Conservation (phyloP, 2,329 filamentous ascomycete genomes). For the Hypoxylon sp. region DNA sequence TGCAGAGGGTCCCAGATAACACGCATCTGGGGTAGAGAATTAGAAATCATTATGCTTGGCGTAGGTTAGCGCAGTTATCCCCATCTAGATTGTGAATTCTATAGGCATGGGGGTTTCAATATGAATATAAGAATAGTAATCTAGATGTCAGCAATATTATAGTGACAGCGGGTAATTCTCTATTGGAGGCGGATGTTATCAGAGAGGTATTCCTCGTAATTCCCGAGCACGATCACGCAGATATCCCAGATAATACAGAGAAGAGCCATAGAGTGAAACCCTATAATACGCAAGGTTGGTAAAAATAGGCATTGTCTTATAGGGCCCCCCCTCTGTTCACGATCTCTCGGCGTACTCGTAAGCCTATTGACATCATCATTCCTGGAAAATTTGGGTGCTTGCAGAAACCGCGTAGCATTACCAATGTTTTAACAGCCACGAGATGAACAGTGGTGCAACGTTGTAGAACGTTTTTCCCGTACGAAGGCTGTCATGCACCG, state of each 20-base stretch:
- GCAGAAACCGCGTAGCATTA: constrained; percentile 1
- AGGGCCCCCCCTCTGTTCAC: background rate
- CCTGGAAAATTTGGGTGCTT: background rate
- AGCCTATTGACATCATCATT: background rate
- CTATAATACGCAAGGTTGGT: constrained; percentile 1
- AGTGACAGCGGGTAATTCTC: background rate
- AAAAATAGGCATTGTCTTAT: background rate
- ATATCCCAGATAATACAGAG: background rate
- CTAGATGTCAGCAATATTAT: background rate
- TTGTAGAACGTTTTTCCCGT: constrained; percentile 7
- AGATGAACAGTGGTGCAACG: constrained; percentile 10
- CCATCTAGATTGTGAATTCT: background rate
- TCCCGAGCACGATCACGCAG: background rate
- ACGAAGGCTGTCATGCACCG: constrained; percentile 1
- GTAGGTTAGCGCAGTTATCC: background rate
- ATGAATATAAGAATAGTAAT: background rate
- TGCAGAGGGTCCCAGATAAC: background rate
- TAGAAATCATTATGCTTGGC: background rate
- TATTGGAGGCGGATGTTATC: background rate
- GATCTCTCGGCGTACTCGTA: background rate
- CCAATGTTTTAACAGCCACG: constrained; percentile 2
- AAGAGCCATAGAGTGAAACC: background rate
- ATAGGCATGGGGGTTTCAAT: background rate
- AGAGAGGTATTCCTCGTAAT: background rate
- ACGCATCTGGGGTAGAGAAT: background rate